Base-by-base conservation (phyloP, 2,329 filamentous ascomycete genomes). In the Exophiala spinifera region DNA sequence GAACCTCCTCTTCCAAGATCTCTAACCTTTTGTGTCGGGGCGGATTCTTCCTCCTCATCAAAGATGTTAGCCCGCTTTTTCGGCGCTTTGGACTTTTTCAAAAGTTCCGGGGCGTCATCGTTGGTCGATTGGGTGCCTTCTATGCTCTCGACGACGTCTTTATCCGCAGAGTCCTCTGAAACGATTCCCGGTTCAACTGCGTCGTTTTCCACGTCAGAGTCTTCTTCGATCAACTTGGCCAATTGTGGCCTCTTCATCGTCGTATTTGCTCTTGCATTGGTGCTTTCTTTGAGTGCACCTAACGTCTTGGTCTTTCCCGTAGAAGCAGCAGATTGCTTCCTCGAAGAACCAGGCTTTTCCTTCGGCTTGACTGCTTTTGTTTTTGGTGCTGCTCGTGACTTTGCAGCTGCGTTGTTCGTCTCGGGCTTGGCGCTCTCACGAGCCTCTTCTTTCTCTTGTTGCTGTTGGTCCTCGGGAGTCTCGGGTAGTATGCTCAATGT, bases 21-120 rank as follows among this genome's bases (percentile, higher is more conserved):
- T 44, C 57, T 59, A 49, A 64, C 67, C 66, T 57, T 71, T 67
- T 14, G 62, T 51, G 46, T 42, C 4, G 57, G 39, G 28, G 46
- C 82, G 7, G 87, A 86, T 3, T 85, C 85, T 7, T 87, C 85
- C 55, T 87, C 85, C 63, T 92, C 89, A 4, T 92, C 89, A 4
- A 94, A 67, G 2, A 83, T 88, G 62, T 74, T 78, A 60, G 83
- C 82, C 45, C 80, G 82, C 19, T 79, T 77, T 19, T 83, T 1
- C 88, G 76, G 4, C 89, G 72, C 70, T 89, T 91, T 59, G 87
- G 82, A 75, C 17, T 87, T 91, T 77, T 86, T 89, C 67, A 60
- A 62, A 4, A 64, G 34, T 11, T 68, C 67, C 61, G 63, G 10
- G 11, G 66, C 61, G 28, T 66, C 39, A 20, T 48, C 34, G 40